A percentile compares a stretch with the other conserved stretches of the same genome.
phyloP scores from a whole-genome alignment of 2,329 filamentous ascomycete genomes.

The Beauveria scarabaeidicola region DNA sequence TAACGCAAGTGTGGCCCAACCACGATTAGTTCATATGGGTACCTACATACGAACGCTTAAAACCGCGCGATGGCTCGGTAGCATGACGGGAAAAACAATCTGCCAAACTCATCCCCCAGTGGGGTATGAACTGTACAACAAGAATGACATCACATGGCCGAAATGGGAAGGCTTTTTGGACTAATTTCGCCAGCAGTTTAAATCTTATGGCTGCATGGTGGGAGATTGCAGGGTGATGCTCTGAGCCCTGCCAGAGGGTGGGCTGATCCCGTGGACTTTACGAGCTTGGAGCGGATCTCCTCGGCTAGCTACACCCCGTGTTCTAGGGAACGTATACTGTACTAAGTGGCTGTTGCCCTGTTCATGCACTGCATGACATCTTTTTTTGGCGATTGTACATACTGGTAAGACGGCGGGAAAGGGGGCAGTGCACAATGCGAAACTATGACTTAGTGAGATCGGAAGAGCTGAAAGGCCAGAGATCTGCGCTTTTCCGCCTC shows the following conservation, averaged over 20 bases:
- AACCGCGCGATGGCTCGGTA: neutral
- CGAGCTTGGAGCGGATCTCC: neutral
- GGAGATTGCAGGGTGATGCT: conserved; percentile 7
- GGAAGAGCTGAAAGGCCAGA: neutral
- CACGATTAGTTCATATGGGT: neutral
- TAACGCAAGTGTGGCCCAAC: neutral
- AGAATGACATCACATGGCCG: neutral
- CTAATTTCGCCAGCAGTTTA: neutral
- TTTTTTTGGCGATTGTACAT: neutral
- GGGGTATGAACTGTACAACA: neutral
- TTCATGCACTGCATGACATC: neutral
- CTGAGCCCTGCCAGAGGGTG: neutral
- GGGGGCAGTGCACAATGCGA: neutral
- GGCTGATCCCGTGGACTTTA: conserved; percentile 1
- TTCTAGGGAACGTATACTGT: no score
- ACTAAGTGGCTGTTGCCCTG: neutral
- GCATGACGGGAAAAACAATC: neutral
- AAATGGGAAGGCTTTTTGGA: neutral
- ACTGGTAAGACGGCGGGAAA: neutral
- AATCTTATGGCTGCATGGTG: neutral
- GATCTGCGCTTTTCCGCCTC: neutral
- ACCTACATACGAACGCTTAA: no score
- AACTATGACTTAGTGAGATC: neutral
- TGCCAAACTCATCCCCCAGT: no score
- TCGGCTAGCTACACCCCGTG: neutral